Evolutionary conservation across 2,329 filamentous ascomycete species (phyloP).

Genomic region (Fusarium sp.): DNA sequence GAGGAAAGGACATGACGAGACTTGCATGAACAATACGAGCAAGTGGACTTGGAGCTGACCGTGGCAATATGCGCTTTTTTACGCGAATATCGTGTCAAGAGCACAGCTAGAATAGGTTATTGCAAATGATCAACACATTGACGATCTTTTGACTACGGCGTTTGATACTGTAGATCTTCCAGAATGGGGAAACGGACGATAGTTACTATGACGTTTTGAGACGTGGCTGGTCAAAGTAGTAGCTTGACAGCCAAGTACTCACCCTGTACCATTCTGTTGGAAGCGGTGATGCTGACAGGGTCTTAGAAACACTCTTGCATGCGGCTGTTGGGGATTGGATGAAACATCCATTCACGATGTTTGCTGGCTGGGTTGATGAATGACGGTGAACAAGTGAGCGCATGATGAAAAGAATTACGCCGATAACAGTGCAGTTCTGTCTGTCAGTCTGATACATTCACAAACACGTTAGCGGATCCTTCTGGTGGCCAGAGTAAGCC

Average conservation of each 20-base stretch:
- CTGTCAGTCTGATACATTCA: neutral
- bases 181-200: slow-evolving; percentile 11
- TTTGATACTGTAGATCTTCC: slow-evolving; percentile 20
- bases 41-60: neutral
- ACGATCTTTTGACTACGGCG: neutral
- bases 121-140: neutral
- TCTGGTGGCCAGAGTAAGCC: neutral
- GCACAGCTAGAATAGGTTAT: neutral
- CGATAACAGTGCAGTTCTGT: neutral
- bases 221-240: neutral
- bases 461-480: neutral
- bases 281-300: slow-evolving; percentile 27
- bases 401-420: neutral
- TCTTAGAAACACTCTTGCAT: slow-evolving; percentile 22
- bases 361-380: slow-evolving; percentile 2
- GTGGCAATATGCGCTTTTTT: neutral
- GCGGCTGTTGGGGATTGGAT: slow-evolving; percentile 11
- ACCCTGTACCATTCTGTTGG: slow-evolving; percentile 18
- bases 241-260: slow-evolving; percentile 9
- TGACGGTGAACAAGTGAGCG: slow-evolving; percentile 28
- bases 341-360: slow-evolving; percentile 5
- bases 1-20: slow-evolving; percentile 22
- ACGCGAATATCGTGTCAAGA: neutral
- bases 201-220: slow-evolving; percentile 12
- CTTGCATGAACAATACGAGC: slow-evolving; percentile 22